Evolutionary conservation across 2,329 filamentous ascomycete genomes (phyloP).

Genomic region (Aaosphaeria pasadenensis): DNA sequence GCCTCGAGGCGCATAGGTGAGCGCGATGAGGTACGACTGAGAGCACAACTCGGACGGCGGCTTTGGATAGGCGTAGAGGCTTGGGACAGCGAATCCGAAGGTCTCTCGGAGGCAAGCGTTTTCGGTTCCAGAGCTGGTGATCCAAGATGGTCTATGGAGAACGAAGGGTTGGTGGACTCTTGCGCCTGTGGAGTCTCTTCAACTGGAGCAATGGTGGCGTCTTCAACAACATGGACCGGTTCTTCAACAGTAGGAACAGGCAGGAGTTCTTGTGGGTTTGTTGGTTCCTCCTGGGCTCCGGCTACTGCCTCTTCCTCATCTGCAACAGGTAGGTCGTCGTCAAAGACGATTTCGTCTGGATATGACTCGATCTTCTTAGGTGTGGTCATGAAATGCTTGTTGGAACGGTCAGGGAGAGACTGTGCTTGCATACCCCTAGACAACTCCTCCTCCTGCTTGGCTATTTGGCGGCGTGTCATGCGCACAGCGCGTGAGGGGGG

Average conservation of each 20-base stretch:
- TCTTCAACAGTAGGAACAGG: conserved; percentile 2
- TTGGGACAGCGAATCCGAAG: conserved; percentile 13
- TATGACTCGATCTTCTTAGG: conserved; percentile 6
- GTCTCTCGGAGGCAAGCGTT: conserved; percentile 21
- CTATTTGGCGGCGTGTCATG: conserved; percentile 34
- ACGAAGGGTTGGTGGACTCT: conserved; percentile 7
- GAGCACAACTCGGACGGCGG: conserved; percentile 17
- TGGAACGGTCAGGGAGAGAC: not conserved
- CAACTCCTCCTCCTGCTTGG: conserved; percentile 29
- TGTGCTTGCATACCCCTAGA: conserved; percentile 14
- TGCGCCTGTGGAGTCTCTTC: conserved; percentile 3
- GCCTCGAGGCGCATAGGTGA: conserved; percentile 41
- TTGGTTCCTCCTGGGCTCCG: not conserved
- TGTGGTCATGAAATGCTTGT: conserved; percentile 5
- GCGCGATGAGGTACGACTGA: conserved; percentile 17
- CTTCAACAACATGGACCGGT: not conserved
- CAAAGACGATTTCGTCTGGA: conserved; percentile 2
- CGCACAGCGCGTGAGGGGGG: conserved; percentile 26
- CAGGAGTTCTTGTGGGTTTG: conserved; percentile 1
- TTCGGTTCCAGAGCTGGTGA: conserved; percentile 18
- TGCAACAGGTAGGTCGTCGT: not conserved
- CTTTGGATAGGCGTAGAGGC: conserved; percentile 17
- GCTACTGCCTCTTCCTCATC: conserved; percentile 3
- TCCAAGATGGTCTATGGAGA: too few species aligned
- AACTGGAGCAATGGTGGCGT: not conserved